Evolutionary conservation across 106 monocot species (phyloP).

Genomic region (Platanthera zijinensis): DNA sequence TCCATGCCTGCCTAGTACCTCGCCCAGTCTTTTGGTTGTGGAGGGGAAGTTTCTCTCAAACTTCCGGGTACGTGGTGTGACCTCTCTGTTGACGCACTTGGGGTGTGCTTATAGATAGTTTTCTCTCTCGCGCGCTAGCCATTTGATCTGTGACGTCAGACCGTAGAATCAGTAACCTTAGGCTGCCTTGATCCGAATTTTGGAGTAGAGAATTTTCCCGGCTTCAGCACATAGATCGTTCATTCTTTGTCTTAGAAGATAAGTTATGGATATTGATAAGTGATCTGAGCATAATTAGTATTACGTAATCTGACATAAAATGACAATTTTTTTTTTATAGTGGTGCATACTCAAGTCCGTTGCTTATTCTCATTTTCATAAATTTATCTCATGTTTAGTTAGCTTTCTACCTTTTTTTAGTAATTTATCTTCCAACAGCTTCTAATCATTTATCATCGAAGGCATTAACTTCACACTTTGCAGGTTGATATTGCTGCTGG

Average conservation of each 20-base stretch:
- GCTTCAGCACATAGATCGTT: no score
- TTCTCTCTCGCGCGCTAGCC: no score
- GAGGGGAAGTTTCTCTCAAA: no score
- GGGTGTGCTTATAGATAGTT: no score
- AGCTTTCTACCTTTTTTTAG: background rate
- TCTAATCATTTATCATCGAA: background rate
- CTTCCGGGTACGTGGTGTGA: no score
- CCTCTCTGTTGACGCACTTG: no score
- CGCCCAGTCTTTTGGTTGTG: no score
- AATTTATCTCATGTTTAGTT: background rate
- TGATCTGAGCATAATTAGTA: background rate
- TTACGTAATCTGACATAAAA: background rate
- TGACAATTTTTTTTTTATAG: background rate
- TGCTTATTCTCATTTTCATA: background rate
- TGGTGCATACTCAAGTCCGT: background rate
- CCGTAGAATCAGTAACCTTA: no score
- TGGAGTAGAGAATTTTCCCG: no score
- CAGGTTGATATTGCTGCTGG: conserved; percentile 99
- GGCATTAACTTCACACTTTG: conserved; percentile 2
- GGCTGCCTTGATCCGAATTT: no score
- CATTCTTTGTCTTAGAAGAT: background rate
- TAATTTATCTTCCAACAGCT: background rate
- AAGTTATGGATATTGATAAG: background rate
- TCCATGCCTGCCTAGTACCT: no score
- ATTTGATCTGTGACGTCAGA: no score